A percentile compares a stretch with the other conserved stretches of the same genome.
Evolutionary conservation across 805 yeast species (phyloP).

Genomic region (Blastobotrys chiropterorum): DNA sequence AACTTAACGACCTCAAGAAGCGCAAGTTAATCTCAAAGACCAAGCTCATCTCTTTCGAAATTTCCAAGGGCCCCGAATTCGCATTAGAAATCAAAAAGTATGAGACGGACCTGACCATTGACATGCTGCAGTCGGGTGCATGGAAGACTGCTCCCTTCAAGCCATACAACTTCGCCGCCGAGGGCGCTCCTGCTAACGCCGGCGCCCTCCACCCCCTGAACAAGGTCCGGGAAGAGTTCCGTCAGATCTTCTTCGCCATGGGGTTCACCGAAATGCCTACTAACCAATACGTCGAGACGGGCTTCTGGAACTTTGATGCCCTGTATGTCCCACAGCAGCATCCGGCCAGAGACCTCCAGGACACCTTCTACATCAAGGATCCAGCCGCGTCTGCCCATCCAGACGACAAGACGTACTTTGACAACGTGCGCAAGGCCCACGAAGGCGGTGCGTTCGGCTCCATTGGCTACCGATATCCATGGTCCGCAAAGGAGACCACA

Average conservation of each 20-base stretch:
- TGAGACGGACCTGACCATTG: slow-evolving; percentile 92
- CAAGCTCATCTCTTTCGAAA: slow-evolving; percentile 68
- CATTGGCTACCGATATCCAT: slow-evolving; percentile 96
- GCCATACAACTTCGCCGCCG: slow-evolving; percentile 92
- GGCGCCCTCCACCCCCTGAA: slow-evolving; percentile 97
- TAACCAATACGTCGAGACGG: slow-evolving; percentile 94
- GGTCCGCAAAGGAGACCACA: slow-evolving; percentile 88
- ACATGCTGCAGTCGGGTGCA: slow-evolving; percentile 76
- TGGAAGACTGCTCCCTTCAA: slow-evolving; percentile 86
- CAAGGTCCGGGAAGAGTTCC: slow-evolving; percentile 95
- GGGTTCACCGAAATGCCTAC: slow-evolving; percentile 99
- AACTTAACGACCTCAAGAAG: slow-evolving; percentile 80
- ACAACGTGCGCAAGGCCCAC: slow-evolving; percentile 76
- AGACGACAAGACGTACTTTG: slow-evolving; percentile 70
- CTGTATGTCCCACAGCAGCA: slow-evolving; percentile 98
- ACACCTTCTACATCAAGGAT: slow-evolving; percentile 94
- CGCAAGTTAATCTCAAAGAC: slow-evolving; percentile 74
- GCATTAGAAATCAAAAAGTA: slow-evolving; percentile 70
- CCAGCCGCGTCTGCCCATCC: slow-evolving; percentile 80
- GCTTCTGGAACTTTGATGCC: slow-evolving; percentile 98
- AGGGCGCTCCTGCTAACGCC: slow-evolving; percentile 77
- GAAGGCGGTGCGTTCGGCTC: slow-evolving; percentile 89
- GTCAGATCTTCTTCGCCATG: slow-evolving; percentile 95
- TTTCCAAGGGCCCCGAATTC: slow-evolving; percentile 79
- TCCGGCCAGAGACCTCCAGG: slow-evolving; percentile 98